Conservation (phyloP, 345 rosid species). For the Streptanthus diversifolius region DNA sequence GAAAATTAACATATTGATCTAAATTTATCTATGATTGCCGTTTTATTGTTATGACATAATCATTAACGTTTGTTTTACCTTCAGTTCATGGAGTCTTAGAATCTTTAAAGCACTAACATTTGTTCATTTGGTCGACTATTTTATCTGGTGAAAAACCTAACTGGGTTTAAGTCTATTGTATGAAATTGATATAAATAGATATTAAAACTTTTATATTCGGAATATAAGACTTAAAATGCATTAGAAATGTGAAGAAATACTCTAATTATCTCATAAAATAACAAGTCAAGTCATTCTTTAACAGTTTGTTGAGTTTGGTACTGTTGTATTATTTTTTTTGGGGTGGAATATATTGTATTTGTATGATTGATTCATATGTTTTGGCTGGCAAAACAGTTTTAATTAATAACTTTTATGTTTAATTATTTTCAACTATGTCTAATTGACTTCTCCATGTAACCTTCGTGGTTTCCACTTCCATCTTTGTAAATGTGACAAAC, state of each 20-base stretch:
- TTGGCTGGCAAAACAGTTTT: not conserved
- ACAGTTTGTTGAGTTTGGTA: not conserved
- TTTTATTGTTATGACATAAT: not conserved
- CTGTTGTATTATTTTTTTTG: not conserved
- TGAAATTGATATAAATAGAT: not conserved
- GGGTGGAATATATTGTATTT: not conserved
- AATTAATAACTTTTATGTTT: not conserved
- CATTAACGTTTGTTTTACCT: not conserved
- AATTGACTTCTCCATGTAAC: constrained; percentile 5
- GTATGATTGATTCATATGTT: constrained; percentile 5
- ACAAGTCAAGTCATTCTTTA: constrained; percentile 8
- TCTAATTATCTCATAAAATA: not conserved
- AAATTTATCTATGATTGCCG: not conserved
- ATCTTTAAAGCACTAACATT: not conserved
- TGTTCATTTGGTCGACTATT: not conserved
- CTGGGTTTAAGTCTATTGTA: not conserved
- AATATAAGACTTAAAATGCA: not conserved
- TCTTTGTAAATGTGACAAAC: not conserved
- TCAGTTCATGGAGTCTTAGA: not conserved
- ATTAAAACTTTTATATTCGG: not conserved
- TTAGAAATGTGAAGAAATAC: not conserved
- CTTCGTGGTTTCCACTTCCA: constrained; percentile 14
- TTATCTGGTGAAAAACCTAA: not conserved
- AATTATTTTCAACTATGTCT: constrained; percentile 2
- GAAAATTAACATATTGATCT: not conserved